phyloP scores from a whole-genome alignment of 2,329 filamentous ascomycete genomes.

The Fusarium nodosum region DNA sequence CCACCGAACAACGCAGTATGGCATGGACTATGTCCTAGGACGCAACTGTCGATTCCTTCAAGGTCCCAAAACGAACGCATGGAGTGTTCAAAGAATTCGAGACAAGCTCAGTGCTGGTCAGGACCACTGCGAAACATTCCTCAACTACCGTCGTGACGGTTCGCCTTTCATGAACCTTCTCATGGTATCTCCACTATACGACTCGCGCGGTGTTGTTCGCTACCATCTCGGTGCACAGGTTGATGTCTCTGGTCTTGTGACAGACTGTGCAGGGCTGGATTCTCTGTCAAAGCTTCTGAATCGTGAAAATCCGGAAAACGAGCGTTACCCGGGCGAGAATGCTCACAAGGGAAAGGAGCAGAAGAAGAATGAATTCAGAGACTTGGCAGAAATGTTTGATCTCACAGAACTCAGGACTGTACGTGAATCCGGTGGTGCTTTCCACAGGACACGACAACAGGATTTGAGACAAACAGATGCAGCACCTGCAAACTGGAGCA shows the following conservation, averaged over 20 bases:
- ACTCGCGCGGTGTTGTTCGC: conserved; percentile 74
- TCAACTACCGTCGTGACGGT: conserved; percentile 84
- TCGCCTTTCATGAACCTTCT: conserved; percentile 83
- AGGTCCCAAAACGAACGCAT: conserved; percentile 76
- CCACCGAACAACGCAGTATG: conserved; percentile 80
- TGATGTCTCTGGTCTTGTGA: conserved; percentile 76
- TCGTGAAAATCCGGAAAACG: conserved; percentile 49
- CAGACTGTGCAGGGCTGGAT: conserved; percentile 74
- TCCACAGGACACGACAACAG: conserved; percentile 61
- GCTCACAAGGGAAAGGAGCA: conserved; percentile 9
- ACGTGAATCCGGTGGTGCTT: conserved; percentile 71
- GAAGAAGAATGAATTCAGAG: conserved; percentile 70
- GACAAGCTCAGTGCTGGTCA: conserved; percentile 72
- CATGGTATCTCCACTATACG: conserved; percentile 79
- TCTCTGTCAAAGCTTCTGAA: conserved; percentile 65
- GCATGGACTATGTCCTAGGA: conserved; percentile 78
- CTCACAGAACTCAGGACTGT: conserved; percentile 75
- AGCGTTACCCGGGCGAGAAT: conserved; percentile 39
- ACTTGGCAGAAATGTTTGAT: conserved; percentile 78
- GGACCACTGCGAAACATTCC: conserved; percentile 79
- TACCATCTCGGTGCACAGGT: conserved; percentile 81
- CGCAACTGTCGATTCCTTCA: conserved; percentile 85
- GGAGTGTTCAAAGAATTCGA: conserved; percentile 72
- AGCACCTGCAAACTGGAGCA: conserved; percentile 55
- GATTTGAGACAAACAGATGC: conserved; percentile 59